Evolutionary conservation across 345 rosid species (phyloP).

Genomic region (Viola odorata): DNA sequence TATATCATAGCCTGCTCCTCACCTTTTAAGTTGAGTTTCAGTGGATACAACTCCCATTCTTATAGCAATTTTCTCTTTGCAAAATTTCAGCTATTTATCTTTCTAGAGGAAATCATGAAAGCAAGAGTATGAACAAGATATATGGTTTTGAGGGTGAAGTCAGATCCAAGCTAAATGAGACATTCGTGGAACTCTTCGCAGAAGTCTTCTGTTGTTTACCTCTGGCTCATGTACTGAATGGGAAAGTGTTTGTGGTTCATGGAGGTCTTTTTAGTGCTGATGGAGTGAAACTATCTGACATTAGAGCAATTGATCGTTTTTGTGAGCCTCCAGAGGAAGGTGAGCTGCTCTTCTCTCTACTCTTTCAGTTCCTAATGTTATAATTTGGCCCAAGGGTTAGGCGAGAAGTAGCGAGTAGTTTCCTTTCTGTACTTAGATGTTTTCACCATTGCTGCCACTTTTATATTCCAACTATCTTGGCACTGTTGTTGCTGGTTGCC

Average conservation of each 20-base stretch:
- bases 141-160: constrained; percentile 99
- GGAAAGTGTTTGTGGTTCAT: constrained; percentile 82
- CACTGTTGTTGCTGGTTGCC: neutral
- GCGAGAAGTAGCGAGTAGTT: neutral
- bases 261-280: constrained; percentile 98
- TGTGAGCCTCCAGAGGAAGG: constrained; percentile 99
- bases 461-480: neutral
- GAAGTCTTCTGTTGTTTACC: constrained; percentile 97
- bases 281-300: constrained; percentile 88
- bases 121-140: constrained; percentile 99
- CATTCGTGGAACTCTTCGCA: constrained; percentile 90
- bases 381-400: neutral
- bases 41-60: too few relatives aligned
- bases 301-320: constrained; percentile 80
- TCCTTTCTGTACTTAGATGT: neutral
- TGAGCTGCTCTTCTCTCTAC: constrained; percentile 19
- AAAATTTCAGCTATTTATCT: constrained; percentile 72
- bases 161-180: constrained; percentile 82
- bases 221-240: constrained; percentile 79
- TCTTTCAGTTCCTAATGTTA: neutral
- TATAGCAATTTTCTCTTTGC: neutral
- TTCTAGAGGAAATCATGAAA: constrained; percentile 96
- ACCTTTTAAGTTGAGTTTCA: too few relatives aligned
- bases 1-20: too few relatives aligned
- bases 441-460: neutral